Percentiles rank a stretch among this genome's conserved stretches.
Evolutionary conservation across 2,329 filamentous ascomycete genomes (phyloP).

Genomic region (Nigrospora oryzae): DNA sequence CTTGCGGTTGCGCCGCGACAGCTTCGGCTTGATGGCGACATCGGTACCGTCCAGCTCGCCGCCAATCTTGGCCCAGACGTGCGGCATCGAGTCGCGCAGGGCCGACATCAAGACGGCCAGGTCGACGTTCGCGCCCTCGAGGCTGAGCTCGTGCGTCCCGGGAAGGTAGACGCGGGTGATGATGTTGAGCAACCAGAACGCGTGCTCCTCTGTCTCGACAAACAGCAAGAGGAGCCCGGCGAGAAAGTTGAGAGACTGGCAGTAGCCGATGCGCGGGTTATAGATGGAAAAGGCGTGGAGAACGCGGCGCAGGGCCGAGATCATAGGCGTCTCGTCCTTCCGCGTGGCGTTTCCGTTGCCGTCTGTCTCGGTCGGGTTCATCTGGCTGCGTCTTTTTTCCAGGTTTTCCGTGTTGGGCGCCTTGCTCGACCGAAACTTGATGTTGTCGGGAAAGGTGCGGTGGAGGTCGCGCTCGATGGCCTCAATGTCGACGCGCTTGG

Average conservation of each 20-base stretch:
- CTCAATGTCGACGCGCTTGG: slow-evolving; percentile 69
- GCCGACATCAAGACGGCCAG: slow-evolving; percentile 87
- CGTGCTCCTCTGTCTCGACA: slow-evolving; percentile 78
- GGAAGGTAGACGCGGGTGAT: slow-evolving; percentile 84
- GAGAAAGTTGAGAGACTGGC: slow-evolving; percentile 91
- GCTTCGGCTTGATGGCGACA: slow-evolving; percentile 22
- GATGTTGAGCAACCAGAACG: slow-evolving; percentile 88
- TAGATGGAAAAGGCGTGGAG: slow-evolving; percentile 85
- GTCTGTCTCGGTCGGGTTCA: slow-evolving; percentile 22
- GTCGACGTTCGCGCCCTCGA: slow-evolving; percentile 90
- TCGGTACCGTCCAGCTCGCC: slow-evolving; percentile 56
- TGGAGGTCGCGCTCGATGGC: slow-evolving; percentile 91
- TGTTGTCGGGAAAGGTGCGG: slow-evolving; percentile 89
- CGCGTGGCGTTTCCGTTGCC: slow-evolving; percentile 12
- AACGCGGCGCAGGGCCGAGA: slow-evolving; percentile 74
- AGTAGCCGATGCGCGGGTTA: slow-evolving; percentile 88
- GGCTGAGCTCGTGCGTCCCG: slow-evolving; percentile 81
- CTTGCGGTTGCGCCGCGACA: slow-evolving; percentile 28
- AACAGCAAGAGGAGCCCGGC: slow-evolving; percentile 85
- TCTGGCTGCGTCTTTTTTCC: slow-evolving; percentile 26
- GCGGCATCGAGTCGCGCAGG: slow-evolving; percentile 73
- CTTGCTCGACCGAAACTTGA: slow-evolving; percentile 67
- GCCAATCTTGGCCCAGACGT: slow-evolving; percentile 81
- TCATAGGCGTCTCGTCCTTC: slow-evolving; percentile 62
- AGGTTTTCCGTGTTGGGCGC: slow-evolving; percentile 18